Base-by-base conservation (phyloP, 2,329 filamentous ascomycete genomes). In the Gyromitra esculenta region DNA sequence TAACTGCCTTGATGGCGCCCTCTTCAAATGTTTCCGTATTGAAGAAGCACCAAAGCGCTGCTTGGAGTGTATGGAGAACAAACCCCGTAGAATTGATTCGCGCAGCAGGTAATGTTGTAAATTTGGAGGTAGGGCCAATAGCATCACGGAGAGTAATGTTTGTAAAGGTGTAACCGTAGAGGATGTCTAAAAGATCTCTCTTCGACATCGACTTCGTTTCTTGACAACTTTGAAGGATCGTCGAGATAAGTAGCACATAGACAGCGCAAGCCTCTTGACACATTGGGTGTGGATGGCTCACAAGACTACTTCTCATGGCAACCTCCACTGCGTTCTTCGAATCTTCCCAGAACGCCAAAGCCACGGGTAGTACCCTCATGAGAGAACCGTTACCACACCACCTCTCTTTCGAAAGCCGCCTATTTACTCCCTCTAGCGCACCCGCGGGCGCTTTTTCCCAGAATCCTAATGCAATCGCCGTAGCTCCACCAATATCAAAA, bases 1-100 rank as follows among this genome's bases (percentile, higher is more conserved):
- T 86, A 0, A 85, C 84, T 0, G 83, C 83, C 56, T 81, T 82
- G 43, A 85, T 71, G 2, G 82, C 84, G 0, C 85, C 84, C 5
- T 83, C 81, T 39, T 81, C 80, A 78, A 84, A 85, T 4, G 76
- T 81, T 6, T 82, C 80, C 35, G 82, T 83, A 54, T 80, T 82
- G 79, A 85, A 86, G 70, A 86, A 84, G 1, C 80, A 82, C 84
- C 85, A 86, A 15, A 85, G 75, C 0, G 84, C 84, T 2, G 82
- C 83, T 59, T 85, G 83, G 1, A 86, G 79, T 2, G 83, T 85
- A 70, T 85, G 81, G 8, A 85, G 77, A 7, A 86, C 84, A 79
- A 83, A 85, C 1, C 84, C 84, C 18, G 82, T 83, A 63, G 82
- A 84, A 0, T 77, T 80, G 6, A 85, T 83, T 5, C 81, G 67